These are phyloP conservation scores for Backusella morwellensis DNA, from an alignment of 192 early-diverging fungal genomes.

Conservation along the genomic window DNA sequence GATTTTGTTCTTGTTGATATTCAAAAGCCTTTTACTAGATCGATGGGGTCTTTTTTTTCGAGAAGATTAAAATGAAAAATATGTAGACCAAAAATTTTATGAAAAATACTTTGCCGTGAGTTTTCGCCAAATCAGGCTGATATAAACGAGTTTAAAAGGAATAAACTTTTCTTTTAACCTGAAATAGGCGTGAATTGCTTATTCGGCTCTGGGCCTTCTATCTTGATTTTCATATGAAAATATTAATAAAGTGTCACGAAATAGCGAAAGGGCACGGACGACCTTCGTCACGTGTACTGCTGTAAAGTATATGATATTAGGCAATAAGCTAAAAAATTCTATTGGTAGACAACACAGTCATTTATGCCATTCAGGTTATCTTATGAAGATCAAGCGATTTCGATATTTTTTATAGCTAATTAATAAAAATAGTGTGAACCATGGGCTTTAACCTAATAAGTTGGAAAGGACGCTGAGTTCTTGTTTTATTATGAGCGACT, in stretches of 20 bases:
- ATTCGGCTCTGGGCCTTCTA: background rate
- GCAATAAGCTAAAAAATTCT: background rate
- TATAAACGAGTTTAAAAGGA: background rate
- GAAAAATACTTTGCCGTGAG: background rate
- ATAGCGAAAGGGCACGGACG: background rate
- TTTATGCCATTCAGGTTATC: background rate
- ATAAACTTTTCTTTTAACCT: background rate
- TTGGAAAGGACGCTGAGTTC: background rate
- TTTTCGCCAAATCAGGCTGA: background rate
- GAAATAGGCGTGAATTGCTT: background rate
- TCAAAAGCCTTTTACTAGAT: background rate
- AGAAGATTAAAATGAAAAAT: background rate
- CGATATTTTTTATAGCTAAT: background rate
- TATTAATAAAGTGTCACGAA: background rate
- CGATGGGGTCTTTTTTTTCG: background rate
- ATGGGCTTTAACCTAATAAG: background rate
- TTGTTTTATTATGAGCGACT: background rate
- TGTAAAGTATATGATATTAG: background rate
- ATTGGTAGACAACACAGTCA: background rate
- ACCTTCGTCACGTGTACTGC: background rate
- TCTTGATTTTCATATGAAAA: constrained; percentile 6
- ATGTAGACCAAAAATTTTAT: too few relatives aligned
- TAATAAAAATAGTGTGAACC: background rate
- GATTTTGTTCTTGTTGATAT: background rate
- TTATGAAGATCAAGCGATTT: background rate